Evolutionary conservation across 1,139 yeast species (phyloP).

Genomic region (Protomyces arabidopsidicola): DNA sequence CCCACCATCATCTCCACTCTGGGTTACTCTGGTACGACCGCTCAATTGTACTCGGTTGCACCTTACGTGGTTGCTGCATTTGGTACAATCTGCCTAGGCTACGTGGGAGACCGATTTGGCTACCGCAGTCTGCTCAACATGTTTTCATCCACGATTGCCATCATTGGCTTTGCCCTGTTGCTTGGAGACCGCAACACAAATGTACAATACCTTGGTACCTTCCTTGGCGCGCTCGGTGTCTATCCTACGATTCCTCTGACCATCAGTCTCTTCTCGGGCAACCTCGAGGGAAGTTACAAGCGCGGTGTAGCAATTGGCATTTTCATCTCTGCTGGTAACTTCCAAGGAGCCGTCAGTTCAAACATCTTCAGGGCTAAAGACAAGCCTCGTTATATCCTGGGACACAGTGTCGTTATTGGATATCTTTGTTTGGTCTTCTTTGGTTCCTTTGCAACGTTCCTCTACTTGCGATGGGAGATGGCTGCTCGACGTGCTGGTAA

Average conservation of each 20-base stretch:
- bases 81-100: conserved; percentile 15
- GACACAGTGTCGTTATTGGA: conserved; percentile 19
- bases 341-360: conserved; percentile 42
- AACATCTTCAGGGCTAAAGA: conserved; percentile 24
- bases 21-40: conserved; percentile 33
- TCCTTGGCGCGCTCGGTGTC: conserved; percentile 41
- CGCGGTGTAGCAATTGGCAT: conserved; percentile 45
- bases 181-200: conserved; percentile 4
- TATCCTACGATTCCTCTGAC: conserved; percentile 42
- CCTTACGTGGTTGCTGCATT: conserved; percentile 33
- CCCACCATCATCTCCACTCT: conserved; percentile 33
- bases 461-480: conserved; percentile 7
- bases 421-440: conserved; percentile 9
- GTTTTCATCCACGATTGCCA: conserved; percentile 12
- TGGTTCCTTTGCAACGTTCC: conserved; percentile 1
- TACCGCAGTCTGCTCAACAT: conserved; percentile 10
- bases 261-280: conserved; percentile 44
- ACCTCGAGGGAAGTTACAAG: conserved; percentile 42
- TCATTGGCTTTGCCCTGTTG: conserved; percentile 17
- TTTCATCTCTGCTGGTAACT: conserved; percentile 44
- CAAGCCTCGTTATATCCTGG: conserved; percentile 23
- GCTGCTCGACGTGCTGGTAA: conserved; percentile 7
- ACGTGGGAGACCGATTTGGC: conserved; percentile 8
- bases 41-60: conserved; percentile 34
- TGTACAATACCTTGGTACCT: conserved; percentile 42